Conservation (phyloP, 2,329 filamentous ascomycete species). For the Ilyonectria mors-panacis region DNA sequence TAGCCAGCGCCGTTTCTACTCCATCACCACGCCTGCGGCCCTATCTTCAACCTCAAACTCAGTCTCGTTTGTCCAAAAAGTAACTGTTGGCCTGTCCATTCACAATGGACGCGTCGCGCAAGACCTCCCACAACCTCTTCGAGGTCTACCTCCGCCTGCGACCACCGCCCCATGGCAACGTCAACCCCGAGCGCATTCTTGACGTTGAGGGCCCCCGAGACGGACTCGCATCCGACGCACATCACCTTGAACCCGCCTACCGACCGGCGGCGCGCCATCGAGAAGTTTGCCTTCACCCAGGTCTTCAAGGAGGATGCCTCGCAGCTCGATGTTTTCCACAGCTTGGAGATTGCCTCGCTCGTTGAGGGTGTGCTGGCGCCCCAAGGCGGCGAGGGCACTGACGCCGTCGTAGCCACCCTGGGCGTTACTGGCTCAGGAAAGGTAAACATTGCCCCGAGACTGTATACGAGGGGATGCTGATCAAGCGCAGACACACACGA, state of each 20-base stretch:
- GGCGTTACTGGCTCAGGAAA: conserved; percentile 98
- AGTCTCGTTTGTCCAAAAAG: background rate
- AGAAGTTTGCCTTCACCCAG: conserved; percentile 93
- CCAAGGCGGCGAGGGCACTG: conserved; percentile 82
- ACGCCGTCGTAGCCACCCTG: conserved; percentile 91
- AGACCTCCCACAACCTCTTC: conserved; percentile 75
- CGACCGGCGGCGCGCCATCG: conserved; percentile 89
- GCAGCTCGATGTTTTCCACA: conserved; percentile 90
- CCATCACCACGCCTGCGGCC: conserved; percentile 26
- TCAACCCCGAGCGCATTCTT: conserved; percentile 78
- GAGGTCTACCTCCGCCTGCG: conserved; percentile 92
- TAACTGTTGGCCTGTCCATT: conserved; percentile 2
- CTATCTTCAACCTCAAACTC: conserved; percentile 5
- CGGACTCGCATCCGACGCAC: conserved; percentile 70
- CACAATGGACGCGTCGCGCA: conserved; percentile 58
- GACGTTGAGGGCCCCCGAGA: conserved; percentile 76
- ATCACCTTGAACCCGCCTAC: conserved; percentile 85
- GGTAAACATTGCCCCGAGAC: conserved; percentile 63
- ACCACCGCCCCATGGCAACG: conserved; percentile 70
- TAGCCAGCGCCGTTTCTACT: conserved; percentile 35
- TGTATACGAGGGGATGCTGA: conserved; percentile 21
- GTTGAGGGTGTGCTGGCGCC: conserved; percentile 86
- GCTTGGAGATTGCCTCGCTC: conserved; percentile 80
- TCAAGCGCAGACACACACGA: conserved; percentile 85
- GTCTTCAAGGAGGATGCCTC: conserved; percentile 91